Percentiles rank a stretch among this genome's conserved stretches.
phyloP scores from a whole-genome alignment of 2,329 filamentous ascomycete species.

The Hypoxylon sp. region DNA sequence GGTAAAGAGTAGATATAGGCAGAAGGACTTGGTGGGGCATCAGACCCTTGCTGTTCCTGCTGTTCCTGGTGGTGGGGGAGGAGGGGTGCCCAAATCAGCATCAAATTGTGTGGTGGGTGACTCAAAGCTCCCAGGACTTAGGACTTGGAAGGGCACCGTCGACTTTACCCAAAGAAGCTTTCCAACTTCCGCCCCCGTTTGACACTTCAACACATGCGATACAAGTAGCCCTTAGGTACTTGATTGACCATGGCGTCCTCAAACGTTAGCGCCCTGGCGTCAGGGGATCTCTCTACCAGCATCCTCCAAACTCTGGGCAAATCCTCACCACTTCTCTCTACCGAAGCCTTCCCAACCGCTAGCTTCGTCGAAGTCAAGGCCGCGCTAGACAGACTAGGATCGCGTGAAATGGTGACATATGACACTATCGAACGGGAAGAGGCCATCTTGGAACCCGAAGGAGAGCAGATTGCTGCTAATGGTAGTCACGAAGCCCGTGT shows the following conservation, averaged over 20 bases:
- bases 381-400: conserved; percentile 85
- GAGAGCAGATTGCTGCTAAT: conserved; percentile 76
- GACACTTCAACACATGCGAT: conserved; percentile 7
- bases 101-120: conserved; percentile 14
- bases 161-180: too few species aligned
- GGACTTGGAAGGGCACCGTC: neutral
- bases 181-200: neutral
- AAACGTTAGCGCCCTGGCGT: conserved; percentile 47
- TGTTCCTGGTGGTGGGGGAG: conserved; percentile 14
- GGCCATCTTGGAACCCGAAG: conserved; percentile 79
- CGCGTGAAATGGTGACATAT: conserved; percentile 88
- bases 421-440: conserved; percentile 85
- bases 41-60: conserved; percentile 14
- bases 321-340: conserved; percentile 73
- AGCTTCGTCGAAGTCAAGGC: conserved; percentile 81
- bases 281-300: conserved; percentile 70
- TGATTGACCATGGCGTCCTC: conserved; percentile 57
- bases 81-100: conserved; percentile 15
- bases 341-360: conserved; percentile 74
- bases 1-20: conserved; percentile 7
- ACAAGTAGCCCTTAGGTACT: neutral
- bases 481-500: conserved; percentile 87
- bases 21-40: conserved; percentile 9
- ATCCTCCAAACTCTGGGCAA: conserved; percentile 75
- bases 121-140: conserved; percentile 17